These are phyloP conservation scores for Solanum acaule DNA, from an alignment of 257 asterid genomes.

Conservation along the genomic window DNA sequence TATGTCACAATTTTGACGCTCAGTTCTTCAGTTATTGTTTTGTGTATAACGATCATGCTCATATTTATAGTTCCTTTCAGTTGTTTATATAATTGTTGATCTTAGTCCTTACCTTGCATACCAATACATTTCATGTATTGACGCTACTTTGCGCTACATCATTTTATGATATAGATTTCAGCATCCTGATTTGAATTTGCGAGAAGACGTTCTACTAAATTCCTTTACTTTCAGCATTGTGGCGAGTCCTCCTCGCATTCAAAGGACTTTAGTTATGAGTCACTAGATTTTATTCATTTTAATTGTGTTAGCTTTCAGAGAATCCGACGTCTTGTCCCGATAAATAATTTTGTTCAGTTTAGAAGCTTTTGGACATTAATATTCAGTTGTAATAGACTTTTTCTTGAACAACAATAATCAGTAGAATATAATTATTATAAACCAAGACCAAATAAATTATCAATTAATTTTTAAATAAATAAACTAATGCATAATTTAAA, in stretches of 20 bases:
- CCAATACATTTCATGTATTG: too few species aligned
- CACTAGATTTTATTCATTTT: neutral
- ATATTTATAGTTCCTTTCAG: neutral
- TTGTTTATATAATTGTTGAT: too few species aligned
- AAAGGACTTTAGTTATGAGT: neutral
- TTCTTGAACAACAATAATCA: neutral
- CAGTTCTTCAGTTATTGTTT: too few species aligned
- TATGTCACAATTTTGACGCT: too few species aligned
- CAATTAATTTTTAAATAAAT: too few species aligned
- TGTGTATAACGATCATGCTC: neutral
- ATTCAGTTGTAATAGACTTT: neutral
- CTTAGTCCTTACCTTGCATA: neutral
- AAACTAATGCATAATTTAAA: too few species aligned
- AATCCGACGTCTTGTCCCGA: accelerated
- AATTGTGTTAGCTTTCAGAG: neutral
- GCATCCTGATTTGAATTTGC: too few species aligned
- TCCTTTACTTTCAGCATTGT: neutral
- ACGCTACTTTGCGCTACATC: neutral
- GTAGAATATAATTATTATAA: too few species aligned
- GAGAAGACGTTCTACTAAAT: neutral
- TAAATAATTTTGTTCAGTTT: neutral
- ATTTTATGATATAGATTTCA: neutral
- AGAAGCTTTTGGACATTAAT: neutral
- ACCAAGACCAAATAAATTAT: accelerated
- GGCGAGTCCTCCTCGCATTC: neutral